Percentiles rank a stretch among this genome's conserved stretches.
Conservation (phyloP, 1,284 basidiomycete species). For the Porogramme epimiltina region DNA sequence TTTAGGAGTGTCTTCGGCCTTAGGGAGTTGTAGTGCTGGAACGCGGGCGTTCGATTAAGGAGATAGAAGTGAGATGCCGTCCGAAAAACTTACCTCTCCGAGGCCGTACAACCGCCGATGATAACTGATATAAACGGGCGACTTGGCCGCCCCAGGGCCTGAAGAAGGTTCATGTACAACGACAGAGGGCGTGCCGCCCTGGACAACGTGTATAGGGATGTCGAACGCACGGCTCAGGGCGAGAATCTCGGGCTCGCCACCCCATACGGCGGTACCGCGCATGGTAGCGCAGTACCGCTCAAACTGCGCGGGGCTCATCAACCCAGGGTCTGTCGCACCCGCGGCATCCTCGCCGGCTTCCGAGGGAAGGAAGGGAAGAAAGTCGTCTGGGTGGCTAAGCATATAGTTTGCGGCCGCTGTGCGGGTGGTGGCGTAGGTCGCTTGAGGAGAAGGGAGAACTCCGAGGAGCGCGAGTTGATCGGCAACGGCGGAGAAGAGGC, state of each 20-base stretch:
- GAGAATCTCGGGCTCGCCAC: slow-evolving; percentile 96
- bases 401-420: slow-evolving; percentile 83
- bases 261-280: slow-evolving; percentile 88
- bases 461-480: slow-evolving; percentile 80
- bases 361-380: slow-evolving; percentile 91
- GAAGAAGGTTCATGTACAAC: slow-evolving; percentile 75
- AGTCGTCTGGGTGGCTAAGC: slow-evolving; percentile 83
- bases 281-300: slow-evolving; percentile 81
- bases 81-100: slow-evolving; percentile 72
- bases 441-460: slow-evolving; percentile 55
- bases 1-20: slow-evolving; percentile 57
- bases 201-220: slow-evolving; percentile 91
- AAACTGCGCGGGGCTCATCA: slow-evolving; percentile 77
- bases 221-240: slow-evolving; percentile 86
- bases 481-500: slow-evolving; percentile 90
- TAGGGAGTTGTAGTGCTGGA: slow-evolving; percentile 87
- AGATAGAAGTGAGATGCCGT: not conserved
- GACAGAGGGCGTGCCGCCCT: slow-evolving; percentile 79
- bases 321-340: slow-evolving; percentile 62
- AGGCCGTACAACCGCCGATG: slow-evolving; percentile 92
- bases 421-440: slow-evolving; percentile 65
- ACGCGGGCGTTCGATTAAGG: not conserved
- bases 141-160: slow-evolving; percentile 40
- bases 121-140: slow-evolving; percentile 80
- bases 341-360: slow-evolving; percentile 74